Conservation (phyloP, 1,284 basidiomycete genomes). For the Fomitiporia mediterranea region DNA sequence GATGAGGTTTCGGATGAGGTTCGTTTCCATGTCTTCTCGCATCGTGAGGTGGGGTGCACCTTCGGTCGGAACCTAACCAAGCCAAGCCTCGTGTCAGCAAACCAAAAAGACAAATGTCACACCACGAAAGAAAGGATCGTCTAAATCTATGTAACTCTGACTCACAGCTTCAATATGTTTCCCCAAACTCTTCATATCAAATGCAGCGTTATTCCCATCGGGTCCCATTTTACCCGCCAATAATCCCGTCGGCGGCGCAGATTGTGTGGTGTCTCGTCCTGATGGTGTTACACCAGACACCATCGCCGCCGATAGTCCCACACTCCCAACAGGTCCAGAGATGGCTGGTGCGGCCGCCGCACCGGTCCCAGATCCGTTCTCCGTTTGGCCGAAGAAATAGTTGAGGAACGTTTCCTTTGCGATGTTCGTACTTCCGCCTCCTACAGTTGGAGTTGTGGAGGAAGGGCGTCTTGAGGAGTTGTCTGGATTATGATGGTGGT, state of each 20-base stretch:
- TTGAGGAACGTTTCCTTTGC: constrained; percentile 90
- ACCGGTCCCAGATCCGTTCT: constrained; percentile 60
- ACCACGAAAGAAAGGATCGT: no score
- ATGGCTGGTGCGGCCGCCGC: constrained; percentile 38
- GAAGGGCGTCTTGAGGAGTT: constrained; percentile 10
- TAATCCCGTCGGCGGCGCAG: constrained; percentile 47
- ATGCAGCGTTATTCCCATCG: constrained; percentile 83
- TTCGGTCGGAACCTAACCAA: constrained; percentile 55
- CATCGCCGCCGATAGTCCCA: constrained; percentile 21
- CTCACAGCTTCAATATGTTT: constrained; percentile 92
- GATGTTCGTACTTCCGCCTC: constrained; percentile 41
- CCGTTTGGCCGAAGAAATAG: constrained; percentile 92
- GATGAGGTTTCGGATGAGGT: constrained; percentile 91
- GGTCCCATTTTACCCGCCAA: constrained; percentile 61
- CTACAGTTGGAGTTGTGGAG: constrained; percentile 22
- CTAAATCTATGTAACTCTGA: no score
- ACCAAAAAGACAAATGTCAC: not conserved
- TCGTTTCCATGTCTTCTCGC: constrained; percentile 95
- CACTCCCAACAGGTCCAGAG: constrained; percentile 23
- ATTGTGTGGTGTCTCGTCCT: constrained; percentile 57
- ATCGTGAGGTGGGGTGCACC: constrained; percentile 54
- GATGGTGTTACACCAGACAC: constrained; percentile 36
- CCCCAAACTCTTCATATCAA: constrained; percentile 97
- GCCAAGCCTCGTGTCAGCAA: constrained; percentile 9
- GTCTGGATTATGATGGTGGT: constrained; percentile 4